A percentile compares a stretch with the other conserved stretches of the same genome.
These are phyloP conservation scores for Cyberlindnera xishuangbannaensis DNA, from an alignment of 805 yeast species.

Conservation along the genomic window DNA sequence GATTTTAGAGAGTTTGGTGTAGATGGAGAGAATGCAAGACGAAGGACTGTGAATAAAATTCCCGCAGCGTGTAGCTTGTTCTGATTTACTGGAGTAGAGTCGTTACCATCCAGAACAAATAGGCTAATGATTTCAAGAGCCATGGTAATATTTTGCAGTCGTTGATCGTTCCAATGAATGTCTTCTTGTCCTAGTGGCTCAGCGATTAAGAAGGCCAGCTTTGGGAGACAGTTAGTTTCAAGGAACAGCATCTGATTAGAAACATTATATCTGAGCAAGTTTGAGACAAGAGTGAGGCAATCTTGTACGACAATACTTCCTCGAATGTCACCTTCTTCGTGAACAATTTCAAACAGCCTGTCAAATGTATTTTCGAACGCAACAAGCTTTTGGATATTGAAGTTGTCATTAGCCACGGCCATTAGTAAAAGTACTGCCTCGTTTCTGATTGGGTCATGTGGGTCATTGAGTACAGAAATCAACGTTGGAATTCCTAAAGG, in stretches of 20 bases:
- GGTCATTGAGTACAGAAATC: slow-evolving; percentile 55
- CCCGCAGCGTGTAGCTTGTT: slow-evolving; percentile 51
- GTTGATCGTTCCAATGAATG: slow-evolving; percentile 73
- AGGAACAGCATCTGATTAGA: slow-evolving; percentile 85
- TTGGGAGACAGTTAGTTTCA: slow-evolving; percentile 75
- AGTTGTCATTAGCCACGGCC: slow-evolving; percentile 75
- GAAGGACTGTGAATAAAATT: slow-evolving; percentile 57
- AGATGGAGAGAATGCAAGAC: slow-evolving; percentile 61
- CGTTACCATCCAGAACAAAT: slow-evolving; percentile 70
- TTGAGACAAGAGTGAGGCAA: slow-evolving; percentile 69
- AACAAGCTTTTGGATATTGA: slow-evolving; percentile 84
- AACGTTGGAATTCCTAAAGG: slow-evolving; percentile 79
- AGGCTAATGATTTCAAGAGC: slow-evolving; percentile 67
- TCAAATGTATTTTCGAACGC: slow-evolving; percentile 95
- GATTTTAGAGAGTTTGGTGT: slow-evolving; percentile 66
- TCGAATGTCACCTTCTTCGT: slow-evolving; percentile 81
- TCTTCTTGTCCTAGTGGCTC: slow-evolving; percentile 45
- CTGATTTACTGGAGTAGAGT: slow-evolving; percentile 58
- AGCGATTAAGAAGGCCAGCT: slow-evolving; percentile 54
- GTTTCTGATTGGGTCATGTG: slow-evolving; percentile 81
- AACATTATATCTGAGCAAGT: slow-evolving; percentile 72
- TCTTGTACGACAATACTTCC: slow-evolving; percentile 92
- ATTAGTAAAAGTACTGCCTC: slow-evolving; percentile 80
- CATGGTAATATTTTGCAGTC: slow-evolving; percentile 58
- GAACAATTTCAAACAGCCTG: slow-evolving; percentile 68